A percentile compares a stretch with the other conserved stretches of the same genome.
phyloP scores from a whole-genome alignment of 331 rosid genomes.

The Rhamnella rubrinervis region DNA sequence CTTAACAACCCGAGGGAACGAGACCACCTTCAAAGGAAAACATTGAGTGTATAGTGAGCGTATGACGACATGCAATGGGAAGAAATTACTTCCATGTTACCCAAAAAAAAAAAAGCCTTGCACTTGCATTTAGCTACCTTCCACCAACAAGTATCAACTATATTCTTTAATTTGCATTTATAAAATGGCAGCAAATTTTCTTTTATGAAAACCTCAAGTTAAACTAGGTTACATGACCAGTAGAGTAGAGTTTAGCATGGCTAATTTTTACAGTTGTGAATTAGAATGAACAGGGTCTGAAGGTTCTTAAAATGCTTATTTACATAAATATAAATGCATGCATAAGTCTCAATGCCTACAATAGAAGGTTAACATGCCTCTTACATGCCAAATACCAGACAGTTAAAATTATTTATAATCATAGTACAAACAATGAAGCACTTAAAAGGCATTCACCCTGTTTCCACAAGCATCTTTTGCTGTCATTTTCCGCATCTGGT shows the following conservation, averaged over 20 bases:
- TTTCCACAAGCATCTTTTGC: conserved; percentile 90
- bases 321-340: neutral
- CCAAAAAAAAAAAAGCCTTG: neutral
- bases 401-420: neutral
- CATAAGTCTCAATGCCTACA: neutral
- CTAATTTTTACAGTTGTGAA: neutral
- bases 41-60: conserved; percentile 9
- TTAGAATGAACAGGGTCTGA: neutral
- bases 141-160: neutral
- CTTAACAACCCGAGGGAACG: conserved; percentile 88
- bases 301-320: conserved; percentile 1
- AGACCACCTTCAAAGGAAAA: conserved; percentile 62
- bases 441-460: conserved; percentile 53
- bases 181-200: neutral
- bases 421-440: neutral
- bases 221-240: conserved; percentile 3
- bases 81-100: neutral
- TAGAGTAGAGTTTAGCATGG: conserved; percentile 1
- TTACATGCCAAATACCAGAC: neutral
- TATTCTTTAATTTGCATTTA: neutral
- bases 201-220: conserved; percentile 1
- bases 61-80: neutral
- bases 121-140: neutral
- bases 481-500: conserved; percentile 88
- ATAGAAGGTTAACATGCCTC: neutral